Evolutionary conservation across 2,329 filamentous ascomycete genomes (phyloP), one percentile per base, ranked within the genome.

Genomic region (Cercospora janseana): DNA sequence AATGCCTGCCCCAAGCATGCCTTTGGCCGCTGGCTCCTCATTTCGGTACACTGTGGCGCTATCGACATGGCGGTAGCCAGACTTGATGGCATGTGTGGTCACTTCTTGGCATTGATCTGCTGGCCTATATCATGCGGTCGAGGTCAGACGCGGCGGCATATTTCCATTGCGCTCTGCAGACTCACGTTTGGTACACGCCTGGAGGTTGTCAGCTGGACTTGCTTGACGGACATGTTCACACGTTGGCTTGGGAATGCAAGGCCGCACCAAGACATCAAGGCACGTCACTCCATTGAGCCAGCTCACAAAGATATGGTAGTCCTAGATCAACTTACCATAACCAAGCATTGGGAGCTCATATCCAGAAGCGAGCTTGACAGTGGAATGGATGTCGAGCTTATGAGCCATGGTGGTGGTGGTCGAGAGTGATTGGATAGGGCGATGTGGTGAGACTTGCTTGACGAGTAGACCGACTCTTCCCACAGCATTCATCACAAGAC

Each of bases 31-130:
- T 34, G 79, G 75, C 7, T 68, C 69, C 67, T 84, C 81, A 56
- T 85, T 85, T 28, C 69, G 69, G 64, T 84, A 85, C 18, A 66
- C 72, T 8, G 75, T 74, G 2, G 81, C 80, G 1, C 76, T 79
- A 64, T 85, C 81, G 54, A 83, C 76, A 69, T 83, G 80, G 52
- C 77, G 72, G 60, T 83, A 82, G 40, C 80, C 79, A 10, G 69
- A 65, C 56, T 77, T 70, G 52, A 83, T 70, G 0, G 80, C 77
- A 54, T 84, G 79, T 9, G 73, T 57, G 6, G 79, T 78, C 1
- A 84, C 79, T 21, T 76, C 73, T 60, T 81, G 77, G n/a, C 79
- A 76, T 4, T 78, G 66, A 51, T 76, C 74, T 16, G 79, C 72
- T 9, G 82, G 81, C 2, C 46, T 49, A 37, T 12, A 8, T 8